Evolutionary conservation across 345 rosid species (phyloP).

Genomic region (Streptanthus diversifolius): DNA sequence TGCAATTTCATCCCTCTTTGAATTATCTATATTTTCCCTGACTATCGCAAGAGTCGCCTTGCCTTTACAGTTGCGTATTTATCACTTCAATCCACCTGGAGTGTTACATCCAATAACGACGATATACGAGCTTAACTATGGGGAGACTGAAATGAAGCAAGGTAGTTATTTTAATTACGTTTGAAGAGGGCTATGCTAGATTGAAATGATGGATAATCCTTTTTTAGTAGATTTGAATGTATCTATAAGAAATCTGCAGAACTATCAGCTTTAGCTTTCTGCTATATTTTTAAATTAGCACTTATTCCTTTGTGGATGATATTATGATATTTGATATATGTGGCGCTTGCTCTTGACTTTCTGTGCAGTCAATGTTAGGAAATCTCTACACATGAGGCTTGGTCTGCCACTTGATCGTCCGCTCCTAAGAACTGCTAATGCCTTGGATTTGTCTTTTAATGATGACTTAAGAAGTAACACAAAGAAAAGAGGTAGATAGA

Average conservation of each 20-base stretch:
- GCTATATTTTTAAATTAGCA: background rate
- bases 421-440: conserved; percentile 77
- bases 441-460: conserved; percentile 49
- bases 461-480: conserved; percentile 41
- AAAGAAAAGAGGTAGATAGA: conserved; percentile 51
- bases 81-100: conserved; percentile 74
- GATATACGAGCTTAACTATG: conserved; percentile 82
- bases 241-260: background rate
- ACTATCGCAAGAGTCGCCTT: background rate
- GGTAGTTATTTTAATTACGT: conserved; percentile 39
- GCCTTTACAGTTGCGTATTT: conserved; percentile 56
- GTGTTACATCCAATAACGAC: conserved; percentile 71
- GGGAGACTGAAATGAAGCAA: conserved; percentile 91
- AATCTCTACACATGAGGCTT: conserved; percentile 65
- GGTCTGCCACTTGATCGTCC: conserved; percentile 88
- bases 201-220: background rate
- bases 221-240: background rate
- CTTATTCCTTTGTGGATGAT: background rate
- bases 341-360: background rate
- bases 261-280: background rate
- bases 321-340: background rate
- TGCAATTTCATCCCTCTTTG: background rate
- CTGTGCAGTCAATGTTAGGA: conserved; percentile 71
- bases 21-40: background rate
- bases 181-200: background rate